Base-by-base conservation (phyloP, 805 yeast species). In the Kockiozyma suomiensis region DNA sequence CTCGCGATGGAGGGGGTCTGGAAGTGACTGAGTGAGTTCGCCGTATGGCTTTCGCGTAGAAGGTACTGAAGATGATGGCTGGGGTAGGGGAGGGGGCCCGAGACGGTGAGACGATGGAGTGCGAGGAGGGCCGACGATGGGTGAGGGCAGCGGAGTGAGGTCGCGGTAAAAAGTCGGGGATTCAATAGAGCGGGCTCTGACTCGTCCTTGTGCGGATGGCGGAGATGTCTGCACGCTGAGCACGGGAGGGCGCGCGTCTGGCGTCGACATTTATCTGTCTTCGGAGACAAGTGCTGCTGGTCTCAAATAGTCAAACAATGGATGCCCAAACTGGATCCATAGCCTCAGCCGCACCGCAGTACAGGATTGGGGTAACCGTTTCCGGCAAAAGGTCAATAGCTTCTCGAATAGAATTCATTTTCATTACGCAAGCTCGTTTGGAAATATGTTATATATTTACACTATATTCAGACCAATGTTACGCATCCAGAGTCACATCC, bases 131-230 rank as follows among this genome's bases (percentile, higher is more conserved):
- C 63, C 41, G 37, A 66, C 66, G 47, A 63, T 49, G 5, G 69
- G 69, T 19, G 69, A 66, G 6, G 69, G 69, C 19, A 66, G 57
- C 13, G 69, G 69, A 12, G 69, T 66, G 37, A 66, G 60, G 48
- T 66, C 69, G 48, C 61, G 59, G 45, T 65, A 66, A 51, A 53
- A 59, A 3, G 58, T 59, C 8, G 66, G 66, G 33, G 66, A 62
- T 21, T 62, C 66, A 45, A 59, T 33, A 28, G 66, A 59, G 38
- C 53, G 48, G n/a, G 65, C 57, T 28, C 66, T 65, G 17, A 60
- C 38, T 19, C 54, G 63, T 13, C 41, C 40, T n/a, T 43, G 23
- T 8, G 51, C 45, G 12, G 41, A 17, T 25, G 54, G 37, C 35
- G 54, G 33, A 12, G 58, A 19, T 37, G 48, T 38, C 50, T 32